These are phyloP conservation scores for Trypanosoma theileri DNA, from an alignment of 208 protist species.

Conservation along the genomic window DNA sequence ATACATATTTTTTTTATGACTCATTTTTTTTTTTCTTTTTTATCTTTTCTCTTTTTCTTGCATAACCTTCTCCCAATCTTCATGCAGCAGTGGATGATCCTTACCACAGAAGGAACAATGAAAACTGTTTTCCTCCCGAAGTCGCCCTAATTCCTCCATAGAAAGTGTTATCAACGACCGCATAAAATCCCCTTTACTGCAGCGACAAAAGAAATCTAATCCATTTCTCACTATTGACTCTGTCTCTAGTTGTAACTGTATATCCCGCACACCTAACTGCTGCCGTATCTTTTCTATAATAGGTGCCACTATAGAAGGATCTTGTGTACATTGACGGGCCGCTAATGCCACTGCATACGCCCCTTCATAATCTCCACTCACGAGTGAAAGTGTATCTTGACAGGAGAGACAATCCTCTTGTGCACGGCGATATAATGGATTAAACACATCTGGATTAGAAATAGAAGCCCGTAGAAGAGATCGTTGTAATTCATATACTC, in stretches of 20 bases:
- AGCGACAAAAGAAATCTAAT: slow-evolving; percentile 85
- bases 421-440: slow-evolving; percentile 15
- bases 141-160: slow-evolving; percentile 23
- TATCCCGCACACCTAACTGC: slow-evolving; percentile 33
- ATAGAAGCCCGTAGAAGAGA: slow-evolving; percentile 38
- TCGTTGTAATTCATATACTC: slow-evolving; percentile 43
- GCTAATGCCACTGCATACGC: slow-evolving; percentile 43
- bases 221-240: slow-evolving; percentile 43
- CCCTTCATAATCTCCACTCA: slow-evolving; percentile 74
- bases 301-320: slow-evolving; percentile 39
- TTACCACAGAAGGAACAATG: slow-evolving; percentile 50
- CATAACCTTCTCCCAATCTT: slow-evolving; percentile 45
- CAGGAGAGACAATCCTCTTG: slow-evolving; percentile 35
- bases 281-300: slow-evolving; percentile 53
- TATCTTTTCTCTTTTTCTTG: slow-evolving; percentile 11
- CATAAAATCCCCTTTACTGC: slow-evolving; percentile 53
- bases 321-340: slow-evolving; percentile 57
- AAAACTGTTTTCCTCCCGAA: slow-evolving; percentile 32
- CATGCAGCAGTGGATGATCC: slow-evolving; percentile 27
- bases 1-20: neutral
- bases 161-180: slow-evolving; percentile 30
- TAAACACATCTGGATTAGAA: slow-evolving; percentile 12
- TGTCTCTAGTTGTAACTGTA: slow-evolving; percentile 33
- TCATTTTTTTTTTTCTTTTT: neutral
- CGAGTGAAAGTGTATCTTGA: slow-evolving; percentile 59